Base-by-base conservation (phyloP, 768 basidiomycete species). In the Hypholoma sublateritium region DNA sequence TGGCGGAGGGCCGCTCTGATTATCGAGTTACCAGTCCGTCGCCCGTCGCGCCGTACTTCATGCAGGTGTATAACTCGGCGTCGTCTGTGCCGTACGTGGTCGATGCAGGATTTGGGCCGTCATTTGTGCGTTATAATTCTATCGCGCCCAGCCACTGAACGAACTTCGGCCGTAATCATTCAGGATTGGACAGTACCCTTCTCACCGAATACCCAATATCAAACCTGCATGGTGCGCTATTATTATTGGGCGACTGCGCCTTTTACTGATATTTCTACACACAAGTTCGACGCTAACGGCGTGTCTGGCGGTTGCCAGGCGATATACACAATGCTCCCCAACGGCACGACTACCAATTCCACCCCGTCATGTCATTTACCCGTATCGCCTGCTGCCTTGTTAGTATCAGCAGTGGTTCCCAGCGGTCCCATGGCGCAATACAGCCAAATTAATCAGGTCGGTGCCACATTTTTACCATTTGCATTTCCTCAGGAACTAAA, bases 111-210 rank as follows among this genome's bases (percentile, higher is more conserved):
- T 55, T 60, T 47, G 66, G 63, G 16, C 55, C 66, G 34, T 59
- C 62, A 28, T 72, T 74, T 59, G 73, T 75, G 63, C 32, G 72
- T 67, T 36, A 22, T 34, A 51, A 39, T 9, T 1, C 3, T 32
- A 32, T 32, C 28, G 28, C 28, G 28, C 28, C 5, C 9, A 13
- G 39, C 16, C 12, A 14, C 17, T 41, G 39, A 41, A 41, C 39
- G 39, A 41, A 41, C 14, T 6, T 41, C 14, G 39, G 39, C 39
- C 9, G 39, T 13, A 39, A 39, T 11, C 25, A 28, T 14, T 12
- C 44, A 82, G 80, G 75, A 80, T 56, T 82, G 77, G 74, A 61
- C 70, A 1, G 80, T 84, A 17, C 81, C 82, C 0, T 84, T 80
- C 55, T 65, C 70, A 3, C 80, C 81, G 2, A 77, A 75, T 42